Conservation (phyloP, 805 yeast genomes). For the Candida saitoana region DNA sequence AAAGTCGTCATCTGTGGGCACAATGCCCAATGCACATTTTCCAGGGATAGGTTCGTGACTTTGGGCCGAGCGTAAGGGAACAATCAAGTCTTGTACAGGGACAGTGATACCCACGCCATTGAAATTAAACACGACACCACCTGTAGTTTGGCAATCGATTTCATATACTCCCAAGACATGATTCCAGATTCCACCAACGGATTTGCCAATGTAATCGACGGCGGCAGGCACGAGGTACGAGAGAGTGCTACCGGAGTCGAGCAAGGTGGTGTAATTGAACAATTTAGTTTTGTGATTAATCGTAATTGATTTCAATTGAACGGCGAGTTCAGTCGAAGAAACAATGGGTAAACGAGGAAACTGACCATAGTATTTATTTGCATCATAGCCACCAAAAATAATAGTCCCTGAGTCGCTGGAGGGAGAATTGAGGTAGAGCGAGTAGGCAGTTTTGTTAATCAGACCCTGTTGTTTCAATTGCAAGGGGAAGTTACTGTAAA, state of each 20-base stretch:
- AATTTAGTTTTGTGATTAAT: constrained; percentile 3
- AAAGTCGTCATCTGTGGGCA: constrained; percentile 7
- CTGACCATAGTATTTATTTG: constrained; percentile 22
- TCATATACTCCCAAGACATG: background rate
- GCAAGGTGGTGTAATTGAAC: constrained; percentile 11
- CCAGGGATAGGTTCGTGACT: constrained; percentile 36
- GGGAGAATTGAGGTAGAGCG: constrained; percentile 28
- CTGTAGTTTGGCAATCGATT: background rate
- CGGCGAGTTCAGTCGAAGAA: background rate
- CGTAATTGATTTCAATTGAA: constrained; percentile 26
- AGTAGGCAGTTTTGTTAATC: constrained; percentile 33
- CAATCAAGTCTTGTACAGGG: constrained; percentile 13
- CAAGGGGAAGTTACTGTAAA: constrained; percentile 32
- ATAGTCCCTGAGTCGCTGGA: constrained; percentile 21
- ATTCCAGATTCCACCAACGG: constrained; percentile 8
- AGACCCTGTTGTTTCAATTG: constrained; percentile 29
- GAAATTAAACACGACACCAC: constrained; percentile 28
- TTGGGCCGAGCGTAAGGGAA: constrained; percentile 17
- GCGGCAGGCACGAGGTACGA: constrained; percentile 35
- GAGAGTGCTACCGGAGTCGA: constrained; percentile 25
- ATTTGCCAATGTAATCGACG: constrained; percentile 11
- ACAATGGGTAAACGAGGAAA: constrained; percentile 19
- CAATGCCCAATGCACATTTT: constrained; percentile 17
- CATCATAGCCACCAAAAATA: constrained; percentile 33
- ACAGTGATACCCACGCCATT: constrained; percentile 15